Evolutionary conservation across 306 rosid species (phyloP), one percentile per base, ranked within the genome.

Genomic region (Argentina anserina): DNA sequence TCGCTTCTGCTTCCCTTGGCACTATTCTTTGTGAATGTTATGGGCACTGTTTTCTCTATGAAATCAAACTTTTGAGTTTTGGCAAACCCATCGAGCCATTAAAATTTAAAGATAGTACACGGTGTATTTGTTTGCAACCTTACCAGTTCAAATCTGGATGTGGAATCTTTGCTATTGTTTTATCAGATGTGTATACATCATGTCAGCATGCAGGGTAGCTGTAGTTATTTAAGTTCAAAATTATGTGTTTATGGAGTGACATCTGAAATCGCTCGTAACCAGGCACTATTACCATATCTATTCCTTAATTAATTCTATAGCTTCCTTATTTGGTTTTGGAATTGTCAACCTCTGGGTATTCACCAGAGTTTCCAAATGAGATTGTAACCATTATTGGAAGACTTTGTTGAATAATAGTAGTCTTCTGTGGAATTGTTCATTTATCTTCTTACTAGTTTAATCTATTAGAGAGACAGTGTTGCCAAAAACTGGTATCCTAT

Each of bases 361-460:
- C 58, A 43, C 12, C 6, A 42, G 25, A 67, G 67, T 33, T 59
- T 56, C 23, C 61, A 43, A 15, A 8, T 21, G 34, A 75, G 58
- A 33, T 45, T 8, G 36, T 43, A 53, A 23, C 15, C 7, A 58
- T 67, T 67, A 39, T 9, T 76, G 74, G 61, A 67, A 67, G 60
- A 41, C 45, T 49, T 34, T 8, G 34, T 18, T 21, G 21, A 21
- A 50, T 33, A n/a, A 34, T 20, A 28, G 12, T 21, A 34, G 25
- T 6, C 33, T 50, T 13, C 9, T 34, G n/a, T 34, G 31, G 28
- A 50, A n/a, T 21, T 28, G 8, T 26, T 59, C 5, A 34, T 47
- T 20, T n/a, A 7, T n/a, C 6, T 23, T 56, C 28, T 15, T 42
- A 56, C n/a, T n/a, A 18, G 52, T 46, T 29, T 41, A 21, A 21